phyloP scores from a whole-genome alignment of 2,329 filamentous ascomycete genomes.

The Trichophyton equinum region DNA sequence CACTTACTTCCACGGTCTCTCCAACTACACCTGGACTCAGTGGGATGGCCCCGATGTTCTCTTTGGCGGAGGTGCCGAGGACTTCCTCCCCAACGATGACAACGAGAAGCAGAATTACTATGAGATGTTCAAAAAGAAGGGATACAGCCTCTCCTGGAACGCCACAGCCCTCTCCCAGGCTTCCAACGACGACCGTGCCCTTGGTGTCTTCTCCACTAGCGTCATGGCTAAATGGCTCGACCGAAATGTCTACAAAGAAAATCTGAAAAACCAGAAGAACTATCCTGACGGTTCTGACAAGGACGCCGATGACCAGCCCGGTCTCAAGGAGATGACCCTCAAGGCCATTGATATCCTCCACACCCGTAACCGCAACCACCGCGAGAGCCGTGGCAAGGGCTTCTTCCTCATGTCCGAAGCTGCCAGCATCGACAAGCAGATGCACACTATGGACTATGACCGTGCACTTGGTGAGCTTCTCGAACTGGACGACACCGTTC shows the following conservation, averaged over 20 bases:
- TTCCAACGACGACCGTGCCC: constrained; percentile 48
- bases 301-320: constrained; percentile 61
- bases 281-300: constrained; percentile 53
- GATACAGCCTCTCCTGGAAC: constrained; percentile 61
- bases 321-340: constrained; percentile 78
- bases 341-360: constrained; percentile 75
- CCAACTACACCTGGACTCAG: constrained; percentile 76
- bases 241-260: constrained; percentile 64
- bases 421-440: constrained; percentile 78
- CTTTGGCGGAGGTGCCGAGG: constrained; percentile 71
- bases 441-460: constrained; percentile 77
- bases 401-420: constrained; percentile 85
- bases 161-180: constrained; percentile 54
- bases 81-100: constrained; percentile 58
- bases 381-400: constrained; percentile 45
- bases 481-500: constrained; percentile 73
- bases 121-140: constrained; percentile 55
- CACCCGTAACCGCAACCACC: constrained; percentile 42
- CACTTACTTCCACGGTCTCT: constrained; percentile 60
- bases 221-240: constrained; percentile 79
- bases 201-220: constrained; percentile 64
- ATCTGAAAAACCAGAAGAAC: constrained; percentile 54
- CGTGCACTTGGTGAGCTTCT: constrained; percentile 73
- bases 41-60: constrained; percentile 65
- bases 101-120: constrained; percentile 63